Evolutionary conservation across 1,284 basidiomycete species (phyloP).

Genomic region (Schizophyllum amplum): DNA sequence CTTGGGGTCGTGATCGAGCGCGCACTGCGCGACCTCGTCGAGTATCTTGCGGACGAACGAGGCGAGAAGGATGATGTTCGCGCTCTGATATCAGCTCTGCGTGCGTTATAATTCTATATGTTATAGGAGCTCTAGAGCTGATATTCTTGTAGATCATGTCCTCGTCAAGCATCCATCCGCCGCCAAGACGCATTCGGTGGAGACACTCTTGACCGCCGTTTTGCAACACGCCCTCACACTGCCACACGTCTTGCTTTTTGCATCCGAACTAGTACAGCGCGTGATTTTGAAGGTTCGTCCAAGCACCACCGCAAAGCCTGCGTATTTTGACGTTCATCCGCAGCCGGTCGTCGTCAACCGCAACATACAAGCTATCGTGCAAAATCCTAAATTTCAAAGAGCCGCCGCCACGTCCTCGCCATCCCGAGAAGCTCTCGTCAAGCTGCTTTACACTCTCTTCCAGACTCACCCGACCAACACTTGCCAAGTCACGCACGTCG

Average conservation of each 20-base stretch:
- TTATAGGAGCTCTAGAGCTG: not conserved
- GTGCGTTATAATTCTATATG: not conserved
- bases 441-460: slow-evolving; percentile 61
- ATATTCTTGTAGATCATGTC: not conserved
- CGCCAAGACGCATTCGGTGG: slow-evolving; percentile 57
- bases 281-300: slow-evolving; percentile 52
- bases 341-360: slow-evolving; percentile 59
- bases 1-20: not conserved
- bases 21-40: not conserved
- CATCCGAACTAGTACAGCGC: slow-evolving; percentile 32
- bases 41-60: not conserved
- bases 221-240: slow-evolving; percentile 53
- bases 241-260: slow-evolving; percentile 38
- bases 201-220: slow-evolving; percentile 64
- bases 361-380: slow-evolving; percentile 52
- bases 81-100: not conserved
- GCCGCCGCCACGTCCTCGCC: slow-evolving; percentile 22
- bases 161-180: not conserved
- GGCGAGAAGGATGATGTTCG: not conserved
- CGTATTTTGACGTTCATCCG: not conserved
- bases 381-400: slow-evolving; percentile 50
- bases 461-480: slow-evolving; percentile 69
- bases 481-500: slow-evolving; percentile 75
- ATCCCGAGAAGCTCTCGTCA: slow-evolving; percentile 38
- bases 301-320: not conserved